Percentiles rank a stretch among this genome's conserved stretches.
Evolutionary conservation across 805 yeast genomes (phyloP).

Genomic region (Candida tammaniensis): DNA sequence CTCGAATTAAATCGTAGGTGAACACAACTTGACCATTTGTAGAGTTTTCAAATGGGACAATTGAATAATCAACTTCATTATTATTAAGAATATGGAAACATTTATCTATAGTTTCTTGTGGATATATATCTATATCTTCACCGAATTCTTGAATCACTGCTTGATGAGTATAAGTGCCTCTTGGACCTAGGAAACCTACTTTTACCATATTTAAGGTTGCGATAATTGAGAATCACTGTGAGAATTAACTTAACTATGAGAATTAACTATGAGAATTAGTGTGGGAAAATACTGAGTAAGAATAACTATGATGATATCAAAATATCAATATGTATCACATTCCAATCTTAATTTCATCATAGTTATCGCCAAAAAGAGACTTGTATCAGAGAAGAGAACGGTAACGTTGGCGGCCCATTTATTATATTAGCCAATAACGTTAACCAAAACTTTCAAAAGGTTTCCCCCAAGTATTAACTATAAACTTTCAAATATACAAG

Average conservation of each 20-base stretch:
- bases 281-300: no score
- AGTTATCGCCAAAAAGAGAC: no score
- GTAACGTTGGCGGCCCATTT: constrained; percentile 47
- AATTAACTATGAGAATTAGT: no score
- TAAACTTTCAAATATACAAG: constrained; percentile 19
- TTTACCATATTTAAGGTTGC: constrained; percentile 31
- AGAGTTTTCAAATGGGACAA: constrained; percentile 91
- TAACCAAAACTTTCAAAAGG: constrained; percentile 6
- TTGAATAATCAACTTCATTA: constrained; percentile 57
- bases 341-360: no score
- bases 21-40: constrained; percentile 91
- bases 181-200: constrained; percentile 83
- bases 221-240: no score
- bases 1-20: constrained; percentile 79
- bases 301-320: no score
- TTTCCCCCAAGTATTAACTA: constrained; percentile 9
- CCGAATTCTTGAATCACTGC: constrained; percentile 54
- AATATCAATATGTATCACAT: no score
- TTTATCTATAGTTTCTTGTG: constrained; percentile 46
- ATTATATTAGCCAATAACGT: constrained; percentile 42
- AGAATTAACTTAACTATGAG: no score
- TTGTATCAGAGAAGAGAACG: no score
- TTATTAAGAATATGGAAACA: constrained; percentile 59
- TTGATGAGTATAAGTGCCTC: constrained; percentile 91
- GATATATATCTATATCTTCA: constrained; percentile 26